phyloP scores from a whole-genome alignment of 495 filamentous ascomycete species.

The Astrothelium subdiscretum region DNA sequence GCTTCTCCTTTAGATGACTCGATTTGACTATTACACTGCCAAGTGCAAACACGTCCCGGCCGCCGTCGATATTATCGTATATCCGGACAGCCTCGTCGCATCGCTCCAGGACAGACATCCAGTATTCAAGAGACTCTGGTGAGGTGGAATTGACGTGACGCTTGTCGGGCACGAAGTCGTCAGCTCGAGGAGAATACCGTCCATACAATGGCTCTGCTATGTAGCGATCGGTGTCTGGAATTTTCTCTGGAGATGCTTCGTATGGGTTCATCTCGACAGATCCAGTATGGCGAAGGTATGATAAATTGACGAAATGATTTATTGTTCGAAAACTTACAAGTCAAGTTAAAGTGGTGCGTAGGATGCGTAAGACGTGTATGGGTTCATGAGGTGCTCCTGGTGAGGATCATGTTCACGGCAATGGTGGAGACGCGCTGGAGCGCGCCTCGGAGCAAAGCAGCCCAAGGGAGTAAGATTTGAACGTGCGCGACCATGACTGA shows the following conservation, averaged over 20 bases:
- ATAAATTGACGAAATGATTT: too few species aligned
- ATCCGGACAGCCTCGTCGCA: constrained; percentile 27
- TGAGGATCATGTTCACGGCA: too few species aligned
- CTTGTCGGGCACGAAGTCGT: constrained; percentile 24
- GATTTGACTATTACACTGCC: constrained; percentile 39
- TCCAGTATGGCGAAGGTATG: too few species aligned
- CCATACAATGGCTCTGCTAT: constrained; percentile 30
- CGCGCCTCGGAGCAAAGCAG: too few species aligned
- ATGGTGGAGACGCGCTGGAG: too few species aligned
- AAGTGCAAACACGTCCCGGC: constrained; percentile 35
- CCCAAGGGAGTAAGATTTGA: too few species aligned
- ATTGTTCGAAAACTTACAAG: too few species aligned
- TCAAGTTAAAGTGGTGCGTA: too few species aligned
- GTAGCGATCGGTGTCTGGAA: constrained; percentile 27
- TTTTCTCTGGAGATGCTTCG: constrained; percentile 26
- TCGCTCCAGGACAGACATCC: constrained; percentile 26
- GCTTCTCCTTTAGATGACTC: constrained; percentile 26
- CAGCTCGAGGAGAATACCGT: constrained; percentile 25
- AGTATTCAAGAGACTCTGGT: constrained; percentile 28
- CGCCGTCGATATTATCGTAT: constrained; percentile 28
- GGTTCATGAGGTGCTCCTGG: too few species aligned
- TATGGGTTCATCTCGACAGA: constrained; percentile 26
- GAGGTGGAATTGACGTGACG: constrained; percentile 27
- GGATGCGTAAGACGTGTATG: too few species aligned
- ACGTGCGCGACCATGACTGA: not conserved